A percentile compares a stretch with the other conserved stretches of the same genome.
phyloP scores from a whole-genome alignment of 1,284 basidiomycete species.

The Moesziomyces sp. region DNA sequence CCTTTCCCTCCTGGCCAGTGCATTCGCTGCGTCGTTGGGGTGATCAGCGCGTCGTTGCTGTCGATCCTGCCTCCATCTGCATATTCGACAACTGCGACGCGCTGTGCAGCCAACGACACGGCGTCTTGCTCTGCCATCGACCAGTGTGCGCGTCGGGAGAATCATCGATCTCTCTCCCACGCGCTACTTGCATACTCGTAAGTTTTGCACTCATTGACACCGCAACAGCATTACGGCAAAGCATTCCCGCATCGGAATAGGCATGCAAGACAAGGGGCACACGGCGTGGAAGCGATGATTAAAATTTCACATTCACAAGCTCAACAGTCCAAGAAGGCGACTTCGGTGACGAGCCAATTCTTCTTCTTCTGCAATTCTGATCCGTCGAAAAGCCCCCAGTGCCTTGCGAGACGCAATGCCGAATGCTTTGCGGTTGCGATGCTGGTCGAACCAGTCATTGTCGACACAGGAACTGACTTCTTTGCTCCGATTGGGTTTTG shows the following conservation, averaged over 20 bases:
- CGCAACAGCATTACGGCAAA: no score
- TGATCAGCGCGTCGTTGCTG: no score
- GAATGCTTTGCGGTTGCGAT: background rate
- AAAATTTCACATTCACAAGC: conserved; percentile 56
- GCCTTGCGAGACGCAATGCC: no score
- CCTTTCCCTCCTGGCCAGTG: no score
- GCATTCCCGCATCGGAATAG: no score
- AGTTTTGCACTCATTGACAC: background rate
- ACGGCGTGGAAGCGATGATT: conserved; percentile 34
- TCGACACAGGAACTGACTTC: no score
- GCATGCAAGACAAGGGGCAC: background rate
- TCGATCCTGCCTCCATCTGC: no score
- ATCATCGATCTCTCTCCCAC: background rate
- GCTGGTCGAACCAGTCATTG: background rate
- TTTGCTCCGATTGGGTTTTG: no score
- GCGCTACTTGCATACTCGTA: conserved; percentile 3
- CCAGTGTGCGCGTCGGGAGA: background rate
- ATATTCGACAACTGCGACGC: no score
- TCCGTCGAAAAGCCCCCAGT: background rate
- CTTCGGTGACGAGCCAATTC: conserved; percentile 45
- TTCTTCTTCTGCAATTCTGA: conserved; percentile 60
- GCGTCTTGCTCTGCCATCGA: background rate
- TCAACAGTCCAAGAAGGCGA: conserved; percentile 48
- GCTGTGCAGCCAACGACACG: background rate
- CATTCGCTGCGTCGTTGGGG: no score